Conservation (phyloP, 2,329 filamentous ascomycete species). For the Zymoseptoria pseudotritici region DNA sequence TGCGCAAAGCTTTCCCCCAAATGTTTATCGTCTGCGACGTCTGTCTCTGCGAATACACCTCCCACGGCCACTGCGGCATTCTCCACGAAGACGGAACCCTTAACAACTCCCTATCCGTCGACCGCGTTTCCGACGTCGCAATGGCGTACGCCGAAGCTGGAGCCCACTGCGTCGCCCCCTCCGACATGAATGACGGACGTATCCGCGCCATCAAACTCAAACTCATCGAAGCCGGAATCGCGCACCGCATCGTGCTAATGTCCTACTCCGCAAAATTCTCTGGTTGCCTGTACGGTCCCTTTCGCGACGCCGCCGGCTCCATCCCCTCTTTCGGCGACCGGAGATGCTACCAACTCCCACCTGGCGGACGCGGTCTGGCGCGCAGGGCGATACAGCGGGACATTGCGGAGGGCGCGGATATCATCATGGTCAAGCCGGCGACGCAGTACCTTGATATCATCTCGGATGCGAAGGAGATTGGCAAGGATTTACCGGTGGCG, state of each 20-base stretch:
- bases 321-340: constrained; percentile 87
- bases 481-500: constrained; percentile 82
- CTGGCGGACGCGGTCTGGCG: constrained; percentile 83
- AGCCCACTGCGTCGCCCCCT: constrained; percentile 92
- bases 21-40: constrained; percentile 90
- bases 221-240: constrained; percentile 87
- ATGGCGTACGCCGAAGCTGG: constrained; percentile 92
- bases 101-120: constrained; percentile 88
- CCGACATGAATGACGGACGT: constrained; percentile 97
- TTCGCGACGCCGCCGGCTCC: constrained; percentile 91
- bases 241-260: constrained; percentile 89
- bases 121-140: constrained; percentile 95
- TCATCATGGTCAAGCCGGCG: constrained; percentile 99
- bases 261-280: constrained; percentile 98
- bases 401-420: constrained; percentile 87
- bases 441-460: constrained; percentile 96
- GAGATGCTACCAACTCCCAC: constrained; percentile 92
- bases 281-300: constrained; percentile 91
- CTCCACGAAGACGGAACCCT: constrained; percentile 84
- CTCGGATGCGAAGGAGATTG: constrained; percentile 90
- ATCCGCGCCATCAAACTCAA: constrained; percentile 97
- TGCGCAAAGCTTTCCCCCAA: constrained; percentile 78
- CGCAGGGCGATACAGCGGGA: constrained; percentile 84
- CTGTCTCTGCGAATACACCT: constrained; percentile 97
- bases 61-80: constrained; percentile 95